Percentiles rank a stretch among this genome's conserved stretches.
These are phyloP conservation scores for Ajuga reptans DNA, from an alignment of 305 asterid genomes.

Conservation along the genomic window DNA sequence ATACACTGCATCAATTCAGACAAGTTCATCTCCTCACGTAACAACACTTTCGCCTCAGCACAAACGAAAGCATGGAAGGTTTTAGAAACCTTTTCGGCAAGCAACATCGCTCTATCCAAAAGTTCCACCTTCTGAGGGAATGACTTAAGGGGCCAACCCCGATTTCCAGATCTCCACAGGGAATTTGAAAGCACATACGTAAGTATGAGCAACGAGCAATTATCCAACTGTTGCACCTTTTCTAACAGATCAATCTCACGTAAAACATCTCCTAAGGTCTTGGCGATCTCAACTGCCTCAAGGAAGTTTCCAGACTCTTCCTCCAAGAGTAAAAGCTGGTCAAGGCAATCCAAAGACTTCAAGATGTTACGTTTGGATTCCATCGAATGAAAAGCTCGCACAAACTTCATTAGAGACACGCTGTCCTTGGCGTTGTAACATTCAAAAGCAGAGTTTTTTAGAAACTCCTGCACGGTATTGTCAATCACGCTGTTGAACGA, in stretches of 20 bases:
- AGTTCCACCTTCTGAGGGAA: conserved; percentile 37
- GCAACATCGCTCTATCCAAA: conserved; percentile 28
- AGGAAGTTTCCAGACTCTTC: conserved; percentile 43
- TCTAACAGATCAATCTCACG: conserved; percentile 44
- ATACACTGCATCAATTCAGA: conserved; percentile 29
- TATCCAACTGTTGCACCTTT: conserved; percentile 28
- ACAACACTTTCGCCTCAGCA: conserved; percentile 32
- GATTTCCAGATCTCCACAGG: conserved; percentile 41
- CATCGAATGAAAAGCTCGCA: conserved; percentile 37
- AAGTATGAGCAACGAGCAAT: conserved; percentile 33
- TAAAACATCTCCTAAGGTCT: conserved; percentile 33
- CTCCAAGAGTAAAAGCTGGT: conserved; percentile 43
- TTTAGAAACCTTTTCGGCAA: conserved; percentile 32
- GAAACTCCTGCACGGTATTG: conserved; percentile 36
- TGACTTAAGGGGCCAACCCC: conserved; percentile 50
- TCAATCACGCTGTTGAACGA: conserved; percentile 4
- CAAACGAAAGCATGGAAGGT: conserved; percentile 29
- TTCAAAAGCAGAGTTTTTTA: conserved; percentile 41
- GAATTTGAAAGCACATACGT: conserved; percentile 32
- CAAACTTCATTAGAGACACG: conserved; percentile 41
- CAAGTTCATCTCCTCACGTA: conserved; percentile 28
- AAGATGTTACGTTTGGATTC: conserved; percentile 43
- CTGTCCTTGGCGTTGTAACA: conserved; percentile 29
- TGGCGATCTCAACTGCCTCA: conserved; percentile 57
- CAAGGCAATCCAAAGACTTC: conserved; percentile 35